phyloP scores from a whole-genome alignment of 805 yeast species.

The Candida taoyuanica region DNA sequence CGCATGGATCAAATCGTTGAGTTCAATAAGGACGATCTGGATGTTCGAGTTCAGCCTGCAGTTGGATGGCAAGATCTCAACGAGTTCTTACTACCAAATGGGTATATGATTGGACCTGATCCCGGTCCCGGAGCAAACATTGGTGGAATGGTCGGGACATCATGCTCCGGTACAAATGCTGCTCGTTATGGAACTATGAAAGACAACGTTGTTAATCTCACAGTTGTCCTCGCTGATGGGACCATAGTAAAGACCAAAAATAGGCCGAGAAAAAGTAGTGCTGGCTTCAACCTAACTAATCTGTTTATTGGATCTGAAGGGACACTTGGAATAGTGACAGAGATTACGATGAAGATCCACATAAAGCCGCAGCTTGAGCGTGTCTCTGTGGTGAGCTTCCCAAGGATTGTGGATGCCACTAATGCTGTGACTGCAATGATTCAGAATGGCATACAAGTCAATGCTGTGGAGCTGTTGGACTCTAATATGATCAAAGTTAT shows the following conservation, averaged over 20 bases:
- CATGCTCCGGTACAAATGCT: conserved; percentile 77
- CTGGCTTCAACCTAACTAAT: conserved; percentile 71
- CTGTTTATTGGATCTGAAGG: conserved; percentile 74
- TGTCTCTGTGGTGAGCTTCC: conserved; percentile 67
- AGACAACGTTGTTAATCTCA: conserved; percentile 60
- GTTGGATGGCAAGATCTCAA: conserved; percentile 71
- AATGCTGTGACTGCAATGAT: conserved; percentile 57
- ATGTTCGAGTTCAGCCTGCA: conserved; percentile 69
- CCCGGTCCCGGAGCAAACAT: conserved; percentile 75
- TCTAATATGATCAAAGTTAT: conserved; percentile 64
- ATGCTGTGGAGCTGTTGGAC: conserved; percentile 72
- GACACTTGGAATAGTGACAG: conserved; percentile 71
- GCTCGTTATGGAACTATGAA: conserved; percentile 76
- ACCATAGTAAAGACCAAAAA: conserved; percentile 64
- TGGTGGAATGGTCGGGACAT: conserved; percentile 74
- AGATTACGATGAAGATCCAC: conserved; percentile 65
- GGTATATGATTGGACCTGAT: conserved; percentile 66
- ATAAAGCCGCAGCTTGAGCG: conserved; percentile 59
- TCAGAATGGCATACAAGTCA: conserved; percentile 55
- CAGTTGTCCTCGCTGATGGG: conserved; percentile 77
- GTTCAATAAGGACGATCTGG: conserved; percentile 59
- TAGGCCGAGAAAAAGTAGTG: conserved; percentile 61
- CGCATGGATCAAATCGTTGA: conserved; percentile 52
- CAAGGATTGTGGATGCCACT: conserved; percentile 65
- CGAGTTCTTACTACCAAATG: conserved; percentile 40